Evolutionary conservation across 768 basidiomycete genomes (phyloP).

Genomic region (Auriculariales sp.): DNA sequence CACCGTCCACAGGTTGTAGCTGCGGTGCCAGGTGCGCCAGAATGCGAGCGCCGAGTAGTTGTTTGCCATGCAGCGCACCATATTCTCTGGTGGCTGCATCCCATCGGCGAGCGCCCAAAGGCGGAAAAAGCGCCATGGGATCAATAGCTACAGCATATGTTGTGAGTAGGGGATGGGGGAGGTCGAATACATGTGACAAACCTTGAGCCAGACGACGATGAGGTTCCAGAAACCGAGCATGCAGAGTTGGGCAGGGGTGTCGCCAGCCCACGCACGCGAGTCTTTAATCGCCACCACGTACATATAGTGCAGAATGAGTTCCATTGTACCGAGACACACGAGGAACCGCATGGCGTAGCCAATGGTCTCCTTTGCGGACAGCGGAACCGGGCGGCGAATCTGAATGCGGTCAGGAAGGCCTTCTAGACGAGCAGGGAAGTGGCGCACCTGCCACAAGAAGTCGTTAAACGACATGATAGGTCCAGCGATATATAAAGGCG

Average conservation of each 20-base stretch:
- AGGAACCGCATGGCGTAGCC: constrained; percentile 59
- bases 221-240: constrained; percentile 98
- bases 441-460: constrained; percentile 81
- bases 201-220: constrained; percentile 93
- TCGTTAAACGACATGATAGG: constrained; percentile 96
- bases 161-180: background rate
- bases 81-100: constrained; percentile 92
- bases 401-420: constrained; percentile 14
- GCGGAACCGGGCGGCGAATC: constrained; percentile 43
- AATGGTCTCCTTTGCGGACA: constrained; percentile 24
- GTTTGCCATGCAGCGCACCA: constrained; percentile 97
- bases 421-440: background rate
- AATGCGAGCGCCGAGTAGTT: constrained; percentile 89
- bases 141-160: constrained; percentile 46
- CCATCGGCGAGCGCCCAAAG: constrained; percentile 83
- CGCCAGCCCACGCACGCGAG: constrained; percentile 62
- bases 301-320: constrained; percentile 84
- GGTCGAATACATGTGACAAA: constrained; percentile 17
- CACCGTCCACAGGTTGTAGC: constrained; percentile 90
- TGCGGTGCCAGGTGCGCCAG: constrained; percentile 94
- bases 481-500: constrained; percentile 89
- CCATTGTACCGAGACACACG: constrained; percentile 68
- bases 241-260: constrained; percentile 63
- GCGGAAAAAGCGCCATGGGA: constrained; percentile 95
- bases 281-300: constrained; percentile 96